Base-by-base conservation (phyloP, 2,329 filamentous ascomycete genomes). In the Sphaerostilbella broomeana region DNA sequence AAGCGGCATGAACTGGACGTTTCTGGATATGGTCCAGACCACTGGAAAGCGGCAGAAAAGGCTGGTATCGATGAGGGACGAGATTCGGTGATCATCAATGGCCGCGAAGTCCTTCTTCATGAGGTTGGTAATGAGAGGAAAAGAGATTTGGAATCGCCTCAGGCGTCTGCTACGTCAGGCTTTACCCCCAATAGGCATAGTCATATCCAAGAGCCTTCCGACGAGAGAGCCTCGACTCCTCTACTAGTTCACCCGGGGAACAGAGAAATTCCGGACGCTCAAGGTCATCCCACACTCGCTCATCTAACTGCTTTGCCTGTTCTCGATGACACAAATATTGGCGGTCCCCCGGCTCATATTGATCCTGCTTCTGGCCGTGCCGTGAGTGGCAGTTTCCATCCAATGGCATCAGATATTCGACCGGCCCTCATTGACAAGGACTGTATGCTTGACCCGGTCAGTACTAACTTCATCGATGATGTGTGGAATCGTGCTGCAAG, bases 381-480 rank as follows among this genome's bases (percentile, higher is more conserved):
- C 9, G 59, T 54, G 8, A 58, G 59, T 18, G 61, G 63, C 17
- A 51, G 57, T 16, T 62, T 75, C 38, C 73, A 78, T 60, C 69
- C 70, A 7, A 60, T 77, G 48, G 66, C 75, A 34, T 66, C 79
- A 7, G 86, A 92, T 41, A 80, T 97, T 52, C 76, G 77, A 42
- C 75, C 73, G 15, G 86, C 87, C 0, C 67, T 76, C 22, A 76
- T 98, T 18, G 79, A 86, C 47, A 86, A 89, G 51, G 85, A 97
- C 58, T 97, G 90, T 63, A 98, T 98, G 88, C 77, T 74, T 12
- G 92, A 98, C 61, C 92, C 94, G 0, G 65, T 98, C 27, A 81
- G 82, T 42, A 75, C 86, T 38, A 68, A 73, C 2, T 98, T 98
- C 62, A 85, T 86, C 57, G 77, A 92, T 31, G 85, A 94, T 46